phyloP scores from a whole-genome alignment of 352 stramenopile genomes.

The Blastocystis sp. region DNA sequence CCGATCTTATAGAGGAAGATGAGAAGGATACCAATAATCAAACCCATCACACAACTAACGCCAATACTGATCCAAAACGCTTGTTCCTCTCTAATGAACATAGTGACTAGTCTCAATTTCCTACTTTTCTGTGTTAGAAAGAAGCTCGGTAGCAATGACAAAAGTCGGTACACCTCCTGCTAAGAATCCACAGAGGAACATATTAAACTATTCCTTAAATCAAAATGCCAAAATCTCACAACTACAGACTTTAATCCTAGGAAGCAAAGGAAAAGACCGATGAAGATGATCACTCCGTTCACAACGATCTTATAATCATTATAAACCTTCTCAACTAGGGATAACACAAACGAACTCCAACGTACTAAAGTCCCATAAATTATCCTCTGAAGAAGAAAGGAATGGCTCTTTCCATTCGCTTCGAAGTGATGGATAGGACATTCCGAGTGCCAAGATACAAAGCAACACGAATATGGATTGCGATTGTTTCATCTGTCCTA shows the following conservation, averaged over 20 bases:
- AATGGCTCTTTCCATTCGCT: background rate
- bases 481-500: background rate
- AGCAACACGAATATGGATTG: background rate
- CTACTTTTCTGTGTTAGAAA: slow-evolving; percentile 8
- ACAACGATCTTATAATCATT: slow-evolving; percentile 49
- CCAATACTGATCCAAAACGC: slow-evolving; percentile 58
- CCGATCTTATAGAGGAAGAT: slow-evolving; percentile 53
- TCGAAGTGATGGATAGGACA: slow-evolving; percentile 7
- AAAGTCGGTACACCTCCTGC: slow-evolving; percentile 50
- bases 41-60: slow-evolving; percentile 25
- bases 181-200: slow-evolving; percentile 51
- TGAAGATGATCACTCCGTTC: slow-evolving; percentile 36
- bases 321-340: slow-evolving; percentile 38
- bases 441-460: background rate
- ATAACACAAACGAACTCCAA: background rate
- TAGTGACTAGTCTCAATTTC: background rate
- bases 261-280: slow-evolving; percentile 58
- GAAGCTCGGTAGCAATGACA: slow-evolving; percentile 25
- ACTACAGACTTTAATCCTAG: slow-evolving; percentile 47
- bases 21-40: slow-evolving; percentile 36
- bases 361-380: slow-evolving; percentile 49
- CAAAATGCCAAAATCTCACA: background rate
- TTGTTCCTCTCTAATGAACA: slow-evolving; percentile 1
- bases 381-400: background rate
- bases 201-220: slow-evolving; percentile 14